Conservation (phyloP, 345 rosid genomes). For the Camelina laxa region DNA sequence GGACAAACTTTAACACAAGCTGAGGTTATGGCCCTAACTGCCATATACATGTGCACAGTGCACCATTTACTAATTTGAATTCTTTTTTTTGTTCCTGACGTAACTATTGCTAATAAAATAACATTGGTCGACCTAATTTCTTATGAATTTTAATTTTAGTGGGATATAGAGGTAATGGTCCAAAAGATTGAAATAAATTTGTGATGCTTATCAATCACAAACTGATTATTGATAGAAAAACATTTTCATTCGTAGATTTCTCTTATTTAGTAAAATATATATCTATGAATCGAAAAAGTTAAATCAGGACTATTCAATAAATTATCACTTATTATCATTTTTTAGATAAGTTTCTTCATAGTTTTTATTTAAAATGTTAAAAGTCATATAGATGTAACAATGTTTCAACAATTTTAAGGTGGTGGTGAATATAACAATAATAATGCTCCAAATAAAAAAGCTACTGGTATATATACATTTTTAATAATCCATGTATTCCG, state of each 20-base stretch:
- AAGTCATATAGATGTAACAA: not conserved
- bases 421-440: not conserved
- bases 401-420: not conserved
- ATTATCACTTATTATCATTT: too few relatives aligned
- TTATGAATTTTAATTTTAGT: not conserved
- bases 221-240: not conserved
- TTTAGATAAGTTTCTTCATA: not conserved
- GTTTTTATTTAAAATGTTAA: not conserved
- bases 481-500: too few relatives aligned
- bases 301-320: too few relatives aligned
- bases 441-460: not conserved
- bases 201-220: not conserved
- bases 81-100: slow-evolving; percentile 15
- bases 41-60: slow-evolving; percentile 43
- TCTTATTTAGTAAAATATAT: too few relatives aligned
- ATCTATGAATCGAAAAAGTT: too few relatives aligned
- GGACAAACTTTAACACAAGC: slow-evolving; percentile 45
- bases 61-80: slow-evolving; percentile 38
- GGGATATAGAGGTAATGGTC: not conserved
- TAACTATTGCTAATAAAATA: slow-evolving; percentile 12
- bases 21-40: slow-evolving; percentile 51
- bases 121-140: not conserved
- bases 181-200: slow-evolving; percentile 2
- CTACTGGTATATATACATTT: too few relatives aligned
- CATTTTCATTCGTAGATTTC: too few relatives aligned